Base-by-base conservation (phyloP, 176 grass and related monocot species). In the Alloteropsis semialata region DNA sequence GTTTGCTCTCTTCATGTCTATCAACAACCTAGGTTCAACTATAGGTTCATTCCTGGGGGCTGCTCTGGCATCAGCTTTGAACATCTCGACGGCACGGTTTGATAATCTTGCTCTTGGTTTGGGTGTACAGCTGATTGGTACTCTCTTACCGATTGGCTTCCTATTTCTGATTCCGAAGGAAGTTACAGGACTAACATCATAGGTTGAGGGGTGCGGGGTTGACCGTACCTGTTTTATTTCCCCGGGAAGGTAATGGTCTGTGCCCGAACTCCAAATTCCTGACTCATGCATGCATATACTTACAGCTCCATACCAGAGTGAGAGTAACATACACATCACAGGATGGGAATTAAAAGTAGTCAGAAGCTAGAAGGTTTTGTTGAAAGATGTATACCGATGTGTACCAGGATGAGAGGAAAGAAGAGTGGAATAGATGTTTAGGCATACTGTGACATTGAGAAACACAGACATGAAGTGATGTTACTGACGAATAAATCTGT, bases 1-100 rank as follows among this genome's bases (percentile, higher is more conserved):
- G 53, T 95, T 95, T 76, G 93, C 93, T 22, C 75, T 95, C 9
- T 95, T 95, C 75, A 95, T 95, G 93, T 95, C 93, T 34, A 90
- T 90, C 69, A 92, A 92, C 82, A 95, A 95, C 79, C 44, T 95
- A 46, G 82, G 87, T 63, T 88, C 90, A 7, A 90, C 87, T 21
- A 59, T 95, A 81, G 93, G 93, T 27, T 88, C 87, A 83, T 92
- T 95, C 85, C 68, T 92, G 6, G 93, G 93, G 61, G 87, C 90
- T 80, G 93, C 90, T 83, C 57, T 95, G 21, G 71, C 75, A 2
- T 88, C 90, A 56, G 58, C 71, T 74, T 79, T 95, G 34, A 77
- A 85, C 75, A 92, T 95, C 61, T 88, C 87, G 5, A 88, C 85
- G 3, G 28, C 49, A 59, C 78, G 87, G 59, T 95, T 95, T 64